A percentile compares a stretch with the other conserved stretches of the same genome.
Evolutionary conservation across 495 filamentous ascomycete genomes (phyloP).

Genomic region (Aspergillus bertholletiae): DNA sequence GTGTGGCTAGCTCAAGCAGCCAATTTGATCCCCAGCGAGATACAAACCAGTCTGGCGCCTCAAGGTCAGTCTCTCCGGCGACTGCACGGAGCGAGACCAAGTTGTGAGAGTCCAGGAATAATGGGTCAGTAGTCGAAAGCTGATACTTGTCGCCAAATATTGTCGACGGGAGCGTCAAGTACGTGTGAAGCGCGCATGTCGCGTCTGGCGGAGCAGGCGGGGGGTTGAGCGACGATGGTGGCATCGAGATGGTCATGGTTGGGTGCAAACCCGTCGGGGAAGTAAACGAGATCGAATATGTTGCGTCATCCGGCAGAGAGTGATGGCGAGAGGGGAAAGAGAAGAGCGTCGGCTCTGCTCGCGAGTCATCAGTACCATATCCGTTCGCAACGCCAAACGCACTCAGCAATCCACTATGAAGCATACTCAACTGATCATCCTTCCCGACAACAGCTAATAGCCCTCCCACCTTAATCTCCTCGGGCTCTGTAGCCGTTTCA

Average conservation of each 20-base stretch:
- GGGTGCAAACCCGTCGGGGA: conserved; percentile 85
- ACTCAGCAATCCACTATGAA: conserved; percentile 4
- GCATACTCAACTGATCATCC: conserved; percentile 63
- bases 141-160: conserved; percentile 90
- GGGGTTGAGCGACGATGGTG: conserved; percentile 25
- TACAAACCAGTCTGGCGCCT: conserved; percentile 82
- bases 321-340: conserved; percentile 89
- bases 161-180: conserved; percentile 78
- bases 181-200: conserved; percentile 73
- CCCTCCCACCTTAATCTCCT: conserved; percentile 76
- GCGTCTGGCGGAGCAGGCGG: conserved; percentile 32
- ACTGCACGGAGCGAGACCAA: conserved; percentile 63
- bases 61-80: conserved; percentile 82
- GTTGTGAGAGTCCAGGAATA: conserved; percentile 74
- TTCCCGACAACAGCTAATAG: conserved; percentile 75
- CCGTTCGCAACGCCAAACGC: conserved; percentile 2
- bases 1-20: conserved; percentile 69
- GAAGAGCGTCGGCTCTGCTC: conserved; percentile 70
- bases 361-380: background rate
- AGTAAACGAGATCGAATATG: conserved; percentile 52
- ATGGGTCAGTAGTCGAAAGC: conserved; percentile 57
- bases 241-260: conserved; percentile 59
- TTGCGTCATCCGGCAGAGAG: conserved; percentile 38
- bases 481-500: conserved; percentile 59
- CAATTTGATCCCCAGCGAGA: conserved; percentile 75